These are phyloP conservation scores for Trichosporon ovoides DNA, from an alignment of 1,284 basidiomycete species.

Conservation along the genomic window DNA sequence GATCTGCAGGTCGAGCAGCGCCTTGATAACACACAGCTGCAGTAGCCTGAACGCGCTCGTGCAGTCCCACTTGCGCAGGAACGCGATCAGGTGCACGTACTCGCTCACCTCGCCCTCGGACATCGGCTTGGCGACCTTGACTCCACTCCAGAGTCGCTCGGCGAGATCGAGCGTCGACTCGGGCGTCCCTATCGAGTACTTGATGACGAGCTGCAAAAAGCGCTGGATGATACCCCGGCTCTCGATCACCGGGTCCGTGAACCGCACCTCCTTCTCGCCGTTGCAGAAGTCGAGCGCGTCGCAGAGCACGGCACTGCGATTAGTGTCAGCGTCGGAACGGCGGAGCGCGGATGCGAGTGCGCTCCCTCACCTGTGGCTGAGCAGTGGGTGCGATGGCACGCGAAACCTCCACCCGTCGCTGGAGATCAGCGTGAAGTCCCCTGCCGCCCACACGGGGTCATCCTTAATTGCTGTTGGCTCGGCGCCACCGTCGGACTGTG, in stretches of 20 bases:
- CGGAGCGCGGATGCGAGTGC: neutral
- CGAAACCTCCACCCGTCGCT: neutral
- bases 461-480: neutral
- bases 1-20: neutral
- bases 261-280: neutral
- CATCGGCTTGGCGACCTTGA: neutral
- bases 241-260: neutral
- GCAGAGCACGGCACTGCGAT: neutral
- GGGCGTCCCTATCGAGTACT: neutral
- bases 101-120: neutral
- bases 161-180: neutral
- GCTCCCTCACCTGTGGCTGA: neutral
- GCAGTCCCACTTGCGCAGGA: slow-evolving; percentile 4
- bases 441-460: neutral
- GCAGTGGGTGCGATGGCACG: neutral
- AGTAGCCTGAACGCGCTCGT: neutral
- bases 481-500: neutral
- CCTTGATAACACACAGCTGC: slow-evolving; percentile 1
- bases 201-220: neutral
- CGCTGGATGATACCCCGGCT: neutral
- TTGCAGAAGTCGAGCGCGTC: neutral
- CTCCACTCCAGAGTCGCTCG: neutral
- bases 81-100: neutral
- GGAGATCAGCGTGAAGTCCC: neutral
- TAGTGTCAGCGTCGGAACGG: neutral